Percentiles rank a stretch among this genome's conserved stretches.
Conservation (phyloP, 78 protist species). For the Anaeramoeba ignava region DNA sequence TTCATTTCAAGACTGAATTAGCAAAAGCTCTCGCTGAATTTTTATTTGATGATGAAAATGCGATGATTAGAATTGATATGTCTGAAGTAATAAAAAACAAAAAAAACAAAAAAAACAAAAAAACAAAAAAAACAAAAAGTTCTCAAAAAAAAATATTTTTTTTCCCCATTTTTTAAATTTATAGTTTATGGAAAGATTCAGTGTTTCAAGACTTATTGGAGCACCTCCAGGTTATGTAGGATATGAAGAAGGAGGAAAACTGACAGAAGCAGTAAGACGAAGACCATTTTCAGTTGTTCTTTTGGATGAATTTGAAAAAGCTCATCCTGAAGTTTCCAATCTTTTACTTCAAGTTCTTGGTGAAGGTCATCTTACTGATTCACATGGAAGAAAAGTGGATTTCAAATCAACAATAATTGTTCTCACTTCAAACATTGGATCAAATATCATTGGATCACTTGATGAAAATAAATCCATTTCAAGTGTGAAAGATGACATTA, state of each 20-base stretch:
- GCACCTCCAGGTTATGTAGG: slow-evolving; percentile 98
- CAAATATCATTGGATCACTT: slow-evolving; percentile 41
- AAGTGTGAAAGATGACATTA: slow-evolving; percentile 34
- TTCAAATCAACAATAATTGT: slow-evolving; percentile 75
- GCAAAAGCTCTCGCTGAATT: slow-evolving; percentile 81
- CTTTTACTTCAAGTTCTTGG: slow-evolving; percentile 90
- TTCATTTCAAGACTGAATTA: slow-evolving; percentile 94
- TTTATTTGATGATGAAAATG: too few relatives aligned
- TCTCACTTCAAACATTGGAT: slow-evolving; percentile 82
- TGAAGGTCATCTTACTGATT: slow-evolving; percentile 94
- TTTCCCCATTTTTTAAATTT: too few relatives aligned
- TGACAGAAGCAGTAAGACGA: slow-evolving; percentile 92
- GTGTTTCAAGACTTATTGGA: slow-evolving; percentile 88
- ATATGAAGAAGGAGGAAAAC: slow-evolving; percentile 94
- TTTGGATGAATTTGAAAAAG: slow-evolving; percentile 96
- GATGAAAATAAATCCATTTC: slow-evolving; percentile 24
- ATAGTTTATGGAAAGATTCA: slow-evolving; percentile 88
- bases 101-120: too few relatives aligned
- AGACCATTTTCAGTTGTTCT: slow-evolving; percentile 88
- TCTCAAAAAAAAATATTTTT: too few relatives aligned
- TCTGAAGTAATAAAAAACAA: too few relatives aligned
- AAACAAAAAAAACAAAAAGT: too few relatives aligned
- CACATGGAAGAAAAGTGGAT: slow-evolving; percentile 84
- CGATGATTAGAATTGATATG: too few relatives aligned
- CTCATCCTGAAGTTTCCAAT: slow-evolving; percentile 73